These are phyloP conservation scores for Trichoderma virens DNA, from an alignment of 495 filamentous ascomycete genomes.

Conservation along the genomic window DNA sequence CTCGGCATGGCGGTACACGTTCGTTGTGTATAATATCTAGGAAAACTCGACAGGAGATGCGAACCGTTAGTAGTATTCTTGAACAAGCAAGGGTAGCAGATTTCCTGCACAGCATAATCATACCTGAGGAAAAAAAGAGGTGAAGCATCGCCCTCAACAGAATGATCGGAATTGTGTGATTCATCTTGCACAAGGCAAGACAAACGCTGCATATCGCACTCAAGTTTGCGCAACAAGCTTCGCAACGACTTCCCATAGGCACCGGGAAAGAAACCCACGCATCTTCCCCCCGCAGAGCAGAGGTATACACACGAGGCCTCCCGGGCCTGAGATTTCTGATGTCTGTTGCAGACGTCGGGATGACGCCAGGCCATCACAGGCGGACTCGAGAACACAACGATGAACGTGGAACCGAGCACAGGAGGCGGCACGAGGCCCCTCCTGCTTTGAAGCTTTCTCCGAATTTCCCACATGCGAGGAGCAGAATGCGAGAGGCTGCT, in stretches of 20 bases:
- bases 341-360: constrained; percentile 84
- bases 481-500: constrained; percentile 25
- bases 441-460: constrained; percentile 87
- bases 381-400: constrained; percentile 46
- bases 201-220: constrained; percentile 99
- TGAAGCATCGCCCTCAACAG: constrained; percentile 35
- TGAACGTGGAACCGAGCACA: constrained; percentile 25
- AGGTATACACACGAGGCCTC: constrained; percentile 22
- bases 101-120: constrained; percentile 46
- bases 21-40: neutral
- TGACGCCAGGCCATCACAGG: constrained; percentile 93
- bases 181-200: constrained; percentile 32
- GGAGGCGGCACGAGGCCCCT: constrained; percentile 34
- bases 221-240: constrained; percentile 90
- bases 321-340: constrained; percentile 88
- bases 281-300: too few species aligned
- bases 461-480: constrained; percentile 98
- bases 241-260: constrained; percentile 85
- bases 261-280: constrained; percentile 21
- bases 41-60: neutral
- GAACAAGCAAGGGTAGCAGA: constrained; percentile 6
- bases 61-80: constrained; percentile 36
- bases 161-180: constrained; percentile 89
- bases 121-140: constrained; percentile 49
- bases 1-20: neutral